Conservation (phyloP, 768 basidiomycete genomes). For the Tulasnella sp. region DNA sequence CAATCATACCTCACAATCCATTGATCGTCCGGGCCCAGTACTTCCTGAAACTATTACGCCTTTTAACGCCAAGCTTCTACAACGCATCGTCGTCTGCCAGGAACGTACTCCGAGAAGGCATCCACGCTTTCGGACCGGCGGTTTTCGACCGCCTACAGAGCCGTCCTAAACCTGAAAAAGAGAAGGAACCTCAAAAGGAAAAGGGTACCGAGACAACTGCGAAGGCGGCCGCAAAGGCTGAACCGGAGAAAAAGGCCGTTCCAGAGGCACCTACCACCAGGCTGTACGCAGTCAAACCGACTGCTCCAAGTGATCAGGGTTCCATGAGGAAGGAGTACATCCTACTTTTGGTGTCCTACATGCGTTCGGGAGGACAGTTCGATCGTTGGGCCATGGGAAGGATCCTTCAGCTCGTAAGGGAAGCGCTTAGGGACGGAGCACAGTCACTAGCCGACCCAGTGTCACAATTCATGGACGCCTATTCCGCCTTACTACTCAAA, state of each 20-base stretch:
- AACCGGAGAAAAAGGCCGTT: background rate
- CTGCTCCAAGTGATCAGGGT: constrained; percentile 45
- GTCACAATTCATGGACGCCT: constrained; percentile 48
- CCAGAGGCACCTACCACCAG: background rate
- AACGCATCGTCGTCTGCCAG: constrained; percentile 47
- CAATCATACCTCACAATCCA: constrained; percentile 70
- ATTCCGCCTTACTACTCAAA: constrained; percentile 46
- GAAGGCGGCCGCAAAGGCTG: background rate
- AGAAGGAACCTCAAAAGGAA: background rate
- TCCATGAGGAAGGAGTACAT: constrained; percentile 62
- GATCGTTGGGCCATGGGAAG: constrained; percentile 19
- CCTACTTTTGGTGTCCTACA: constrained; percentile 26
- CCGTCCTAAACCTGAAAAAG: constrained; percentile 4
- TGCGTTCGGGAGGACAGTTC: constrained; percentile 25
- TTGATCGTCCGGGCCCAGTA: constrained; percentile 58
- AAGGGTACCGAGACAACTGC: background rate
- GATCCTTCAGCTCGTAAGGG: constrained; percentile 47
- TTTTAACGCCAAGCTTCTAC: constrained; percentile 50
- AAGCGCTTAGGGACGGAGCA: constrained; percentile 46
- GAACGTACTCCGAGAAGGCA: constrained; percentile 54
- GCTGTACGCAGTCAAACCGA: constrained; percentile 37
- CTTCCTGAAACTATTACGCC: constrained; percentile 56
- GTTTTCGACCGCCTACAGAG: constrained; percentile 31
- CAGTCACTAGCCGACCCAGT: constrained; percentile 36
- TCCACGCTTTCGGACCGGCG: constrained; percentile 56